Conservation (phyloP, 1,284 basidiomycete genomes). For the Papiliotrema nemorosa region DNA sequence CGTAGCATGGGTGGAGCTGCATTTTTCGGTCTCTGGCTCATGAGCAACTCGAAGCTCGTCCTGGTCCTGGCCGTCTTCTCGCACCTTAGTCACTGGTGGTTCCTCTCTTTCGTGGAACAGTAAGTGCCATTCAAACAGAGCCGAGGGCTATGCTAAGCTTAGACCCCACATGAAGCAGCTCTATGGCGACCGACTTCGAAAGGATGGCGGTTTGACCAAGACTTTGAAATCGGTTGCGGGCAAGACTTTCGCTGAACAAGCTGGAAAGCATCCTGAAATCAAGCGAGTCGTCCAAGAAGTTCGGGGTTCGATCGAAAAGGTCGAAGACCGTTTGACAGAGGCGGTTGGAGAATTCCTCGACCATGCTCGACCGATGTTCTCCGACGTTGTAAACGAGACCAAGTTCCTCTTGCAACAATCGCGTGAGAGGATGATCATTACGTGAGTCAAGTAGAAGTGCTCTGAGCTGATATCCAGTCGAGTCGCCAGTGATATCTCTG, state of each 20-base stretch:
- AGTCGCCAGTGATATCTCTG: constrained; percentile 72
- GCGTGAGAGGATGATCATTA: constrained; percentile 80
- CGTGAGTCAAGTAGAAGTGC: constrained; percentile 54
- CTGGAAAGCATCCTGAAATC: constrained; percentile 67
- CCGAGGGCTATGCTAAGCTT: constrained; percentile 1
- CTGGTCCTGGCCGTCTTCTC: constrained; percentile 78
- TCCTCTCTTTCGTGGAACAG: constrained; percentile 83
- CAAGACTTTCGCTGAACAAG: constrained; percentile 58
- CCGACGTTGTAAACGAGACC: constrained; percentile 85
- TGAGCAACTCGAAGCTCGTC: constrained; percentile 84
- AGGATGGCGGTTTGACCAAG: constrained; percentile 94
- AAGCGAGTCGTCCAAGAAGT: constrained; percentile 81
- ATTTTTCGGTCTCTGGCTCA: constrained; percentile 87
- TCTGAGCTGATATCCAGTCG: constrained; percentile 56
- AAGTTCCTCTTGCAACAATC: constrained; percentile 87
- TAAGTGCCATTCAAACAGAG: constrained; percentile 55
- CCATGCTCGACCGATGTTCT: constrained; percentile 63
- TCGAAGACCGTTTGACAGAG: constrained; percentile 85
- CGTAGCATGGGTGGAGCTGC: constrained; percentile 86
- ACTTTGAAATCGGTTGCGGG: constrained; percentile 88
- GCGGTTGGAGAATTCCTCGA: constrained; percentile 89
- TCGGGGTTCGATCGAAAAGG: constrained; percentile 88
- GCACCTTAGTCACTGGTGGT: constrained; percentile 86
- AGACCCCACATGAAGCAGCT: constrained; percentile 96
- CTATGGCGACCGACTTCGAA: constrained; percentile 86